Evolutionary conservation across 2,329 filamentous ascomycete genomes (phyloP).

Genomic region (Claviceps fusiformis): DNA sequence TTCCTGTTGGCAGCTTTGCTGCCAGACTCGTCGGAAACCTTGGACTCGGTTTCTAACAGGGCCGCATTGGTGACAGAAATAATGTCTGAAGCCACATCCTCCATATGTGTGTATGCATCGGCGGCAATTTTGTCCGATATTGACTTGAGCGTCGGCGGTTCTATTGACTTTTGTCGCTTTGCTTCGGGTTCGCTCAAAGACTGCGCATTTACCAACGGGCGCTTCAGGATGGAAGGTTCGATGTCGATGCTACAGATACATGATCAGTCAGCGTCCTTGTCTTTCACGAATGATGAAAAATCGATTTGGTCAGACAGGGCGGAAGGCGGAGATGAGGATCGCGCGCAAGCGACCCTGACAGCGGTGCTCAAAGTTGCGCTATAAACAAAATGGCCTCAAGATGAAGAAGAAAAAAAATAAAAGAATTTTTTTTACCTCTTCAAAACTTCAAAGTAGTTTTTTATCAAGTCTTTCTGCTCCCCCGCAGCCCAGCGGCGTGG

Average conservation of each 20-base stretch:
- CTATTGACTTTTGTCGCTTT: constrained; percentile 47
- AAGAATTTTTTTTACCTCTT: constrained; percentile 22
- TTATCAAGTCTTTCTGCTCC: constrained; percentile 23
- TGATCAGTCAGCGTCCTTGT: constrained; percentile 21
- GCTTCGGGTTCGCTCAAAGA: constrained; percentile 37
- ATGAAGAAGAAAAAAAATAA: constrained; percentile 2
- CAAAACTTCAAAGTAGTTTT: constrained; percentile 24
- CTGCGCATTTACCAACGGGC: constrained; percentile 31
- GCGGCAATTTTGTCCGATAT: constrained; percentile 41
- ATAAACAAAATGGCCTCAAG: not conserved
- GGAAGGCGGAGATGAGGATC: not conserved
- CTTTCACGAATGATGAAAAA: not conserved
- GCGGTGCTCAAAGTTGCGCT: not conserved
- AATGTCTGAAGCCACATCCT: constrained; percentile 50
- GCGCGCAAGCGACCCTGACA: not conserved
- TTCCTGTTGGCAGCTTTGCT: constrained; percentile 18
- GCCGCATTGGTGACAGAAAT: constrained; percentile 33
- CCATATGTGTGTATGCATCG: constrained; percentile 44
- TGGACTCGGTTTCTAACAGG: constrained; percentile 30
- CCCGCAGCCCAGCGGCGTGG: constrained; percentile 13
- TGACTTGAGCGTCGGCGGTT: constrained; percentile 24
- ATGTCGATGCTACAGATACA: constrained; percentile 35
- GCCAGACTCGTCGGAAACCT: constrained; percentile 17
- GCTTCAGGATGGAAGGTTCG: constrained; percentile 40
- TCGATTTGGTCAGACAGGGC: not conserved